Evolutionary conservation across 108 stramenopile genomes (phyloP), one percentile per base, ranked within the genome.

Genomic region (Stephanodiscus triporus): DNA sequence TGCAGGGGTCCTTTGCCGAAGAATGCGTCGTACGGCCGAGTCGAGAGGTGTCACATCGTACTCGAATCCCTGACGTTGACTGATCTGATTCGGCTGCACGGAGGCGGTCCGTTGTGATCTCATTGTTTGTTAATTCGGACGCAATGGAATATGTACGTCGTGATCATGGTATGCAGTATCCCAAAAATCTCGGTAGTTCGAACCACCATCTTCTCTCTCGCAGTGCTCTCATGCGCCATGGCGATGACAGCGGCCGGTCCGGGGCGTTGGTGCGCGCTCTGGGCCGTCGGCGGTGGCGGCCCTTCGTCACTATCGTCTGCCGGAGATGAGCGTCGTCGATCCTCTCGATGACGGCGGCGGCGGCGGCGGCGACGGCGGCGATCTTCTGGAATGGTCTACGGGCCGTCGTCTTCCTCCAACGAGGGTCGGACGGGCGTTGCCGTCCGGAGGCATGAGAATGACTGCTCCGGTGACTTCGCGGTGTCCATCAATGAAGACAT

Each of bases 221-320:
- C n/a, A n/a, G n/a, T n/a, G n/a, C n/a, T n/a, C n/a, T n/a, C n/a
- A n/a, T n/a, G n/a, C n/a, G n/a, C n/a, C n/a, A n/a, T n/a, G n/a
- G n/a, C n/a, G n/a, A n/a, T n/a, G n/a, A n/a, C n/a, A n/a, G n/a
- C n/a, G n/a, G n/a, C n/a, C n/a, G n/a, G n/a, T n/a, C n/a, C n/a
- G n/a, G n/a, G n/a, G n/a, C n/a, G n/a, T n/a, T n/a, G n/a, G n/a
- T n/a, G n/a, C n/a, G n/a, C n/a, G n/a, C n/a, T n/a, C n/a, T n/a
- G n/a, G n/a, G n/a, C n/a, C n/a, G n/a, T n/a, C 96, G 54, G 92
- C 93, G 55, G 85, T 98, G 73, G 97, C 96, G 23, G 92, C 91
- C 11, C 80, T 98, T 61, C 68, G 92, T 45, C 96, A 97, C 80
- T 98, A 91, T 74, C 91, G 96, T 37, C 84, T 91, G 60, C 93